Percentiles rank a stretch among this genome's conserved stretches.
These are phyloP conservation scores for Apiospora sp. DNA, from an alignment of 2,329 filamentous ascomycete genomes.

Conservation along the genomic window DNA sequence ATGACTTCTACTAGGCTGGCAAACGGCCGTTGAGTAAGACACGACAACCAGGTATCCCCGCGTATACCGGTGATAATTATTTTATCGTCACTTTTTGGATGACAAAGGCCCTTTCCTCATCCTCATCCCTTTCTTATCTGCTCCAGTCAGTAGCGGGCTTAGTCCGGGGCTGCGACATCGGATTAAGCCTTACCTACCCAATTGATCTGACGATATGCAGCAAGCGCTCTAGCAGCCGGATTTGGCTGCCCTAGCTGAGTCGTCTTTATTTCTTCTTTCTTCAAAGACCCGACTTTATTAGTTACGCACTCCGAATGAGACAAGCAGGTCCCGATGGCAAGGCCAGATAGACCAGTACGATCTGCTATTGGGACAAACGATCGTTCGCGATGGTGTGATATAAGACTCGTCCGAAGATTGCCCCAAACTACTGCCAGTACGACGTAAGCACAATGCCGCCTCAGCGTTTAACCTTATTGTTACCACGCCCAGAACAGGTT, in stretches of 20 bases:
- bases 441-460: neutral
- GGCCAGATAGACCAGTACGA: neutral
- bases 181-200: neutral
- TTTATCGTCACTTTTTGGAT: slow-evolving; percentile 4
- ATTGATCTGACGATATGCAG: neutral
- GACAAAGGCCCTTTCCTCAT: neutral
- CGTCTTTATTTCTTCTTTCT: neutral
- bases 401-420: neutral
- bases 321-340: neutral
- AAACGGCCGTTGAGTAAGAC: slow-evolving; percentile 17
- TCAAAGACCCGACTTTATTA: slow-evolving; percentile 1
- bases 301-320: neutral
- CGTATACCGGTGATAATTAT: neutral
- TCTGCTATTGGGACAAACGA: neutral
- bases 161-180: neutral
- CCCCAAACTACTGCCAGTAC: neutral
- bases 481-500: neutral
- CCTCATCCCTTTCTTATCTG: neutral
- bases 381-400: neutral
- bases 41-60: slow-evolving; percentile 1
- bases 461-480: slow-evolving; percentile 5
- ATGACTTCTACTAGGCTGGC: slow-evolving; percentile 2
- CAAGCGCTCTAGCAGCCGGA: neutral
- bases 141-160: slow-evolving; percentile 6
- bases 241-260: slow-evolving; percentile 2